Conservation (phyloP, 2,329 filamentous ascomycete genomes). For the Coniochaeta sp. region DNA sequence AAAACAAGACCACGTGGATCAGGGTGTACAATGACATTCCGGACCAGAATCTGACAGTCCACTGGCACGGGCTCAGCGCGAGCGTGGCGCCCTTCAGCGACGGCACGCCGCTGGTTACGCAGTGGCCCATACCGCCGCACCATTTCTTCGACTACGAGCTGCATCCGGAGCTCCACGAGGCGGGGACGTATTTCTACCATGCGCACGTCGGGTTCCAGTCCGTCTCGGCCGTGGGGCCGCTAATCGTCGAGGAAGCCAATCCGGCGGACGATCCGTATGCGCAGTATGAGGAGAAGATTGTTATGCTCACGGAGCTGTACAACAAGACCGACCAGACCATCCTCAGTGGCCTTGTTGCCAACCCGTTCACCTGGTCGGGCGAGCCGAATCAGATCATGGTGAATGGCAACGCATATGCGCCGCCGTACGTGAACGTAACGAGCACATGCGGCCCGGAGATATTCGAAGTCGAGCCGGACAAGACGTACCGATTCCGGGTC, state of each 20-base stretch:
- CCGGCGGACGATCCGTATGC: neutral
- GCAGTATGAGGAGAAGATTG: neutral
- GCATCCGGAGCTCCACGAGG: neutral
- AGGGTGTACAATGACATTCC: neutral
- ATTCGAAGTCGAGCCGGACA: conserved; percentile 52
- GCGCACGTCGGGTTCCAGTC: neutral
- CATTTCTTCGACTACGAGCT: neutral
- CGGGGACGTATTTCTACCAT: neutral
- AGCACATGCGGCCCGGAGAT: conserved; percentile 17
- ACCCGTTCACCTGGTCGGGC: conserved; percentile 50
- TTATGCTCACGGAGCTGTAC: neutral
- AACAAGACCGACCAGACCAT: neutral
- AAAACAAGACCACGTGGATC: neutral
- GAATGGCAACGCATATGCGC: conserved; percentile 45
- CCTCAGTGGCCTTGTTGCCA: conserved; percentile 35
- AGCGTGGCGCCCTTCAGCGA: neutral
- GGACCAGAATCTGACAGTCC: neutral
- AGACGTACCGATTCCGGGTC: conserved; percentile 55
- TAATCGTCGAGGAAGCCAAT: neutral
- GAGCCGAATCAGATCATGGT: conserved; percentile 50
- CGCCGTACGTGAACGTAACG: neutral
- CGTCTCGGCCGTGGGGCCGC: neutral
- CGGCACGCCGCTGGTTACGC: neutral
- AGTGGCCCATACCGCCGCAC: neutral
- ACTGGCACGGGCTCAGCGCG: neutral